phyloP scores from a whole-genome alignment of 257 asterid genomes.

The Verbascum thapsus region DNA sequence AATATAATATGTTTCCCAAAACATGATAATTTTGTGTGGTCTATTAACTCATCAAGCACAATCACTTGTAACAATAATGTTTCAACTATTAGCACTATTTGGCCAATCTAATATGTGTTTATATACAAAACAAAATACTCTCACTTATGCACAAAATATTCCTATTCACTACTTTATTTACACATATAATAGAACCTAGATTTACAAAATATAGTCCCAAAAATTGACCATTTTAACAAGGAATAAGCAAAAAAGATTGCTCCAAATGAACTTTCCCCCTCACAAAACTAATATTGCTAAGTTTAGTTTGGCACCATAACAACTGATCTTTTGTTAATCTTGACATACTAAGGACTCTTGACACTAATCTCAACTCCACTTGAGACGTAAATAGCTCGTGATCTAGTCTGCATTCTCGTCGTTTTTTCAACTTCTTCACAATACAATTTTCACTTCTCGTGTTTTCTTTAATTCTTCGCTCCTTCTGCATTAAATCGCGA shows the following conservation, averaged over 20 bases:
- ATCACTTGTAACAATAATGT: conserved; percentile 2
- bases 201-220: background rate
- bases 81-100: background rate
- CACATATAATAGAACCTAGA: background rate
- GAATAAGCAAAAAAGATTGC: conserved; percentile 70
- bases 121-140: background rate
- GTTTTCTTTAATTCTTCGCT: conserved; percentile 54
- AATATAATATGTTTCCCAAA: too few species aligned
- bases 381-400: conserved; percentile 41
- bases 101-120: background rate
- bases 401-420: conserved; percentile 27
- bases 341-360: conserved; percentile 57
- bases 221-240: conserved; percentile 44
- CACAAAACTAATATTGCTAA: conserved; percentile 55
- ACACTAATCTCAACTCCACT: conserved; percentile 65
- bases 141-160: conserved; percentile 13
- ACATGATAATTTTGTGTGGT: too few species aligned
- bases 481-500: conserved; percentile 58
- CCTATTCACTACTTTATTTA: conserved; percentile 26
- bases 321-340: conserved; percentile 57
- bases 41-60: too few species aligned
- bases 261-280: conserved; percentile 58
- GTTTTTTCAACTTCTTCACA: conserved; percentile 66
- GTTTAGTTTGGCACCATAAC: conserved; percentile 72
- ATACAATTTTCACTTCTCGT: conserved; percentile 67